Base-by-base conservation (phyloP, 2,329 filamentous ascomycete species). In the Colletotrichum eleusines region DNA sequence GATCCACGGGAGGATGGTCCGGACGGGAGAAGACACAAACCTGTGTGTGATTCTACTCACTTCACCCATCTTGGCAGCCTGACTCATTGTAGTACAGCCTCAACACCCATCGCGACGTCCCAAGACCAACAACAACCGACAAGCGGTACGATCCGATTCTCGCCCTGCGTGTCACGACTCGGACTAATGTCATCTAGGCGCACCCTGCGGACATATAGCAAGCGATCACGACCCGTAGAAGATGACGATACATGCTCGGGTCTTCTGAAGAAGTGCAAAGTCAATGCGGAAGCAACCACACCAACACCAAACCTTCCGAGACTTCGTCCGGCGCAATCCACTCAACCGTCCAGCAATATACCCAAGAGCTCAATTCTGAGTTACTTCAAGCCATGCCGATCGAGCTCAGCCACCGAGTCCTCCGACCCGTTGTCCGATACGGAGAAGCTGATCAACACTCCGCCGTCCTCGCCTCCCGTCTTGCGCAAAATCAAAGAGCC, bases 141-240 rank as follows among this genome's bases (percentile, higher is more conserved):
- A 73, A 70, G 53, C 69, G 72, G 61, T 62, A 53, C 42, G 40
- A 51, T 16, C 14, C 44, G 35, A 6, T 26, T 16, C n/a, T 40
- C 14, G n/a, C 12, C n/a, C 8, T 4, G 18, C 33, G 8, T 57
- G 12, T 14, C 53, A 26, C 16, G 18, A 20, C 16, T 23, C 42
- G 7, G 9, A 9, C 50, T 62, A 46, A 67, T 23, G 0, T n/a
- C 18, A 44, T 8, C 4, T 12, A 63, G 69, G 12, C 69, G 69
- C 3, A 54, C 65, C 8, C 73, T 83, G 18, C 79, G 81, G 66
- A 84, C 83, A 16, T 84, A 84, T 51, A 81, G 82, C 53, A 82
- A 80, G 71, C 78, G 80, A 42, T 63, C 73, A 11, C 65, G 69
- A 33, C 23, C 6, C 12, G 7, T 53, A 3, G 69, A 71, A 26